Evolutionary conservation across 2,329 filamentous ascomycete genomes (phyloP).

Genomic region (Colletotrichum sojae): DNA sequence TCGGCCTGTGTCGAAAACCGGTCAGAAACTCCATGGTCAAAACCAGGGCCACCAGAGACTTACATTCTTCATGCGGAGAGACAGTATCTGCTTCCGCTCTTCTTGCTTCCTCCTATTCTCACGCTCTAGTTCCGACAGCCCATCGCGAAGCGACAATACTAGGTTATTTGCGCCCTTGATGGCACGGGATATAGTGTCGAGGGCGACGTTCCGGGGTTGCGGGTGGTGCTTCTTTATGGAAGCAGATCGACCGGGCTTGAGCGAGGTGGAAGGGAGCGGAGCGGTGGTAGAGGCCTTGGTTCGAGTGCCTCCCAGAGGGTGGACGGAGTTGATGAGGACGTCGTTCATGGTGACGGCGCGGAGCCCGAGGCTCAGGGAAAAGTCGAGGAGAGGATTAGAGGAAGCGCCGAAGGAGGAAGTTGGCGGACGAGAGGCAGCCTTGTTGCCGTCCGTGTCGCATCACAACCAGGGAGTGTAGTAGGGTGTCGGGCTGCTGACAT

Average conservation of each 20-base stretch:
- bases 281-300: slow-evolving; percentile 22
- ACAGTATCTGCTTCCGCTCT: slow-evolving; percentile 74
- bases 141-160: slow-evolving; percentile 66
- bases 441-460: slow-evolving; percentile 37
- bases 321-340: slow-evolving; percentile 40
- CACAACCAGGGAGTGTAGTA: slow-evolving; percentile 24
- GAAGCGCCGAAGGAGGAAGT: slow-evolving; percentile 2
- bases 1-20: slow-evolving; percentile 67
- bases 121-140: slow-evolving; percentile 65
- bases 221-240: slow-evolving; percentile 33
- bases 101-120: slow-evolving; percentile 63
- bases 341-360: slow-evolving; percentile 37
- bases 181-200: slow-evolving; percentile 48
- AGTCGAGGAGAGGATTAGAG: slow-evolving; percentile 3
- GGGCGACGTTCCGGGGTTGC: slow-evolving; percentile 22
- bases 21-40: not conserved
- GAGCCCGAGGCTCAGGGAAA: not conserved
- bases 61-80: slow-evolving; percentile 76
- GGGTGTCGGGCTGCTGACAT: slow-evolving; percentile 30
- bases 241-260: slow-evolving; percentile 31
- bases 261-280: slow-evolving; percentile 14
- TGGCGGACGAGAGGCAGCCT: slow-evolving; percentile 25
- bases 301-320: slow-evolving; percentile 30
- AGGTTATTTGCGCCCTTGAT: slow-evolving; percentile 57
- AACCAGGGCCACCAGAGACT: slow-evolving; percentile 46